Percentiles rank a stretch among this genome's conserved stretches.
phyloP scores from a whole-genome alignment of 176 grass and related monocot genomes.

The Phragmites australis region DNA sequence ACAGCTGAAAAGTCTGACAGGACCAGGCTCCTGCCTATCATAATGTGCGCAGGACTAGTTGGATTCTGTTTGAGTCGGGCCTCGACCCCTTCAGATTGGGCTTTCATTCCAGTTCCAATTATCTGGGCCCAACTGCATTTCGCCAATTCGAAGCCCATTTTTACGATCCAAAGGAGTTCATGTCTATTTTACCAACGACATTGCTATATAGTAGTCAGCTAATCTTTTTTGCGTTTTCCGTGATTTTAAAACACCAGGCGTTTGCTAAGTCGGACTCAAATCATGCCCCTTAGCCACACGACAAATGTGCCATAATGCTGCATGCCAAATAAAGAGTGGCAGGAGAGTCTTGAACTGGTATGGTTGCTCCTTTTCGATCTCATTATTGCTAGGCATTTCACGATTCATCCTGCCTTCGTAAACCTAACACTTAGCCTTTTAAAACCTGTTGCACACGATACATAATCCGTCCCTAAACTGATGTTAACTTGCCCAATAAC shows the following conservation, averaged over 20 bases:
- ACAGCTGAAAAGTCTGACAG: too few species aligned
- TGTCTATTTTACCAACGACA: background rate
- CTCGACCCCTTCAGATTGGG: background rate
- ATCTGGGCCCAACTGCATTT: background rate
- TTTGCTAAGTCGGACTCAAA: background rate
- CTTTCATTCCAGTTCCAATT: background rate
- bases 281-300: background rate
- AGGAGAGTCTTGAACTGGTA: background rate
- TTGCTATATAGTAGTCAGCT: too few species aligned
- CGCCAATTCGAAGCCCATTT: background rate
- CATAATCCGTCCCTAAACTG: background rate
- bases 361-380: background rate
- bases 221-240: too few species aligned
- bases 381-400: background rate
- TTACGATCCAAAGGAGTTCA: background rate
- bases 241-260: too few species aligned
- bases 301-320: background rate
- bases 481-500: background rate
- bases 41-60: too few species aligned
- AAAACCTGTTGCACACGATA: background rate
- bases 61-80: too few species aligned
- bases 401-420: background rate
- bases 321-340: background rate
- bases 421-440: conserved; percentile 14
- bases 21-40: too few species aligned